Conservation (phyloP, 495 filamentous ascomycete species). For the Monascus purpureus region DNA sequence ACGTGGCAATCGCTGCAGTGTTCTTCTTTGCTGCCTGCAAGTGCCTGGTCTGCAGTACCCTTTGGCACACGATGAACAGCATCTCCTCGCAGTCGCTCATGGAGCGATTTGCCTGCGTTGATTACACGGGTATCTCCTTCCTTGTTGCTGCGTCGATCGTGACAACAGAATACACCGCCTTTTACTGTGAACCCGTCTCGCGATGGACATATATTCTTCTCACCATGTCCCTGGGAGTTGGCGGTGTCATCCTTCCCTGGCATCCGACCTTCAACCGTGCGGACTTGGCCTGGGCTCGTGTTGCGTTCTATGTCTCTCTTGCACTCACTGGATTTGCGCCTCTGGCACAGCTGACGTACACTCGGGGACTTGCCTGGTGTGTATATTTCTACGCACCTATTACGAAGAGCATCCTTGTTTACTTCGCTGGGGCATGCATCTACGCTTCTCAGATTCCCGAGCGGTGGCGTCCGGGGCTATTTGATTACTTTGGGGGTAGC, state of each 20-base stretch:
- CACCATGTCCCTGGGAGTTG: conserved; percentile 70
- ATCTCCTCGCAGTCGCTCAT: conserved; percentile 80
- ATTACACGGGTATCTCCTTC: conserved; percentile 95
- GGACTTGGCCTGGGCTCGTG: conserved; percentile 85
- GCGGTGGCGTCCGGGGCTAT: conserved; percentile 78
- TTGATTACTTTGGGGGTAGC: conserved; percentile 86
- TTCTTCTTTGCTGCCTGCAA: conserved; percentile 98
- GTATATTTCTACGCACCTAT: conserved; percentile 84
- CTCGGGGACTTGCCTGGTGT: conserved; percentile 61
- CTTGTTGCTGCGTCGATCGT: conserved; percentile 95
- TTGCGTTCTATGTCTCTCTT: conserved; percentile 82
- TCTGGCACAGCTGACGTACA: conserved; percentile 63
- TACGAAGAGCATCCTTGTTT: conserved; percentile 69
- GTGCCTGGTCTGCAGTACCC: conserved; percentile 84
- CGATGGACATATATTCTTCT: conserved; percentile 77
- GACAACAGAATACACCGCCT: conserved; percentile 96
- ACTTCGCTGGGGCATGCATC: conserved; percentile 67
- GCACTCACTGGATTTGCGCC: conserved; percentile 86
- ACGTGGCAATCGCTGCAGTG: conserved; percentile 75
- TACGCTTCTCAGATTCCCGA: conserved; percentile 95
- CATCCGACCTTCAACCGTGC: conserved; percentile 86
- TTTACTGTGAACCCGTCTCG: conserved; percentile 87
- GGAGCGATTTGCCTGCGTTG: conserved; percentile 94
- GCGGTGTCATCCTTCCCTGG: conserved; percentile 89
- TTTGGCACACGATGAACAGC: conserved; percentile 98